Evolutionary conservation across 192 early-diverging fungal genomes (phyloP).

Genomic region (Umbelopsis sp.): DNA sequence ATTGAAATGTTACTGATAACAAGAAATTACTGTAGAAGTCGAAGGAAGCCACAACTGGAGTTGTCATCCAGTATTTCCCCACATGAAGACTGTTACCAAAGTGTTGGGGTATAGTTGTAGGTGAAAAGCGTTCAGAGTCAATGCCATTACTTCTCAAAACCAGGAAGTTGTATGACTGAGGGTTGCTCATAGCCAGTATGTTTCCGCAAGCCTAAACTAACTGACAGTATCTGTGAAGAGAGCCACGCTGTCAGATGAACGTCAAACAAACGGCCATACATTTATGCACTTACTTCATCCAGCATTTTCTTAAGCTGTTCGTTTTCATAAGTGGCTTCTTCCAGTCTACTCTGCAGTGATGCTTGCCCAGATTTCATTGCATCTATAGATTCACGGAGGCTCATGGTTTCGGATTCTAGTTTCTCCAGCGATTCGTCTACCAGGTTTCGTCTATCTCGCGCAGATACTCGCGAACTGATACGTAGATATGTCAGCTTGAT

Average conservation of each 20-base stretch:
- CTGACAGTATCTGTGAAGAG: conserved; percentile 40
- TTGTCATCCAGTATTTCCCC: too few relatives aligned
- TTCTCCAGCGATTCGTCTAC: conserved; percentile 57
- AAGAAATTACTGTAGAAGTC: too few relatives aligned
- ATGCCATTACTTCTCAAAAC: conserved; percentile 3
- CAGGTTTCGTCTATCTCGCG: conserved; percentile 49
- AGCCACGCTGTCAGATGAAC: background rate
- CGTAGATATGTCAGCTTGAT: background rate
- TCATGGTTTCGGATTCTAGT: conserved; percentile 44
- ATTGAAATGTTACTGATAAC: too few relatives aligned
- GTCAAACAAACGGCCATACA: background rate
- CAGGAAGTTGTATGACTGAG: conserved; percentile 28
- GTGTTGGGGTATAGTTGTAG: background rate
- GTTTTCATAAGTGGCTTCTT: conserved; percentile 47
- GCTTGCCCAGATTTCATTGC: conserved; percentile 22
- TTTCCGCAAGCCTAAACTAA: conserved; percentile 44
- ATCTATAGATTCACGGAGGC: conserved; percentile 46
- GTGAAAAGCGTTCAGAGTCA: background rate
- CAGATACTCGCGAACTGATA: conserved; percentile 47
- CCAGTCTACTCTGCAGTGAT: conserved; percentile 29
- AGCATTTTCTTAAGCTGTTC: conserved; percentile 42
- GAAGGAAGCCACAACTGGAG: too few relatives aligned
- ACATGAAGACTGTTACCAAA: too few relatives aligned
- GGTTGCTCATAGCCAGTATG: conserved; percentile 47
- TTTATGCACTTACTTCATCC: conserved; percentile 34